A percentile compares a stretch with the other conserved stretches of the same genome.
These are phyloP conservation scores for Aspergillus jensenii DNA, from an alignment of 2,329 filamentous ascomycete genomes.

Conservation along the genomic window DNA sequence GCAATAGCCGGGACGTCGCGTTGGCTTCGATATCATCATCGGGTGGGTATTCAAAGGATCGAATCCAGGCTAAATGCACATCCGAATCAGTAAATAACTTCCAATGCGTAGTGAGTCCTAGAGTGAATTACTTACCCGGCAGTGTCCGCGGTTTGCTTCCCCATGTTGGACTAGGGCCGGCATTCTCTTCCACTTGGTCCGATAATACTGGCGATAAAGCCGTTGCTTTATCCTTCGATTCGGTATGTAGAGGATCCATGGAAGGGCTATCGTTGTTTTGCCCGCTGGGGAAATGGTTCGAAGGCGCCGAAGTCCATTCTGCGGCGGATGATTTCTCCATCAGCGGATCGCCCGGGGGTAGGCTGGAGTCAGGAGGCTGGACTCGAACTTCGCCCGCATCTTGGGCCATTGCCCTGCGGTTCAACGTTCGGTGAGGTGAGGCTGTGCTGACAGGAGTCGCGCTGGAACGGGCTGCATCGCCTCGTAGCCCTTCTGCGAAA, in stretches of 20 bases:
- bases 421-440: constrained; percentile 20
- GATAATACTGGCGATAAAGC: constrained; percentile 20
- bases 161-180: constrained; percentile 9
- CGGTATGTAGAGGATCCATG: constrained; percentile 17
- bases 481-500: constrained; percentile 17
- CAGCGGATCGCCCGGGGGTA: constrained; percentile 21
- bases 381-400: constrained; percentile 27
- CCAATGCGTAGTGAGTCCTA: not conserved
- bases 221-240: constrained; percentile 21
- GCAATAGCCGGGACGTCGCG: constrained; percentile 35
- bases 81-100: constrained; percentile 4
- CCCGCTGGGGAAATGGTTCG: constrained; percentile 10
- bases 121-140: constrained; percentile 31
- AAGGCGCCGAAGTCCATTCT: constrained; percentile 15
- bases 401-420: constrained; percentile 31
- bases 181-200: constrained; percentile 17
- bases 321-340: constrained; percentile 21
- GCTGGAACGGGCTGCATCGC: constrained; percentile 26
- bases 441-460: constrained; percentile 24
- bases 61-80: constrained; percentile 42
- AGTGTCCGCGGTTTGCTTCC: constrained; percentile 32
- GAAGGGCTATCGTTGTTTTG: constrained; percentile 23
- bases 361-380: constrained; percentile 20
- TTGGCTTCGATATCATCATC: constrained; percentile 38
- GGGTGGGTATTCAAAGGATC: constrained; percentile 35